These are phyloP conservation scores for Melaleuca quinquenervia DNA, from an alignment of 345 rosid species.

Conservation along the genomic window DNA sequence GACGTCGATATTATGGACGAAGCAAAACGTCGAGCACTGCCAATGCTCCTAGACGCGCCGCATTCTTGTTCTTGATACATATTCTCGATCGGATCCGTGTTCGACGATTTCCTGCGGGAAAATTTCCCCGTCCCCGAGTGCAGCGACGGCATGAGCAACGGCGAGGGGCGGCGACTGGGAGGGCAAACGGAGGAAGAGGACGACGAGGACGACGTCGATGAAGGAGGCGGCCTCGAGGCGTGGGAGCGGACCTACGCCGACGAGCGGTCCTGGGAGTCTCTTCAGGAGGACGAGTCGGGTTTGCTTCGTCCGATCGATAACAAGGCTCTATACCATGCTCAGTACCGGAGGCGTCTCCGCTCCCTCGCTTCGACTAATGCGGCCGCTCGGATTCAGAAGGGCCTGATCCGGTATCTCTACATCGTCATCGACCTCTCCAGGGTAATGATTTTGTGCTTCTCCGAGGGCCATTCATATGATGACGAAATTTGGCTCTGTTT, in stretches of 20 bases:
- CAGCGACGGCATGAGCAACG: constrained; percentile 25
- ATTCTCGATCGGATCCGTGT: neutral
- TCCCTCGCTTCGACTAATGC: constrained; percentile 44
- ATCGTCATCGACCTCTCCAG: constrained; percentile 75
- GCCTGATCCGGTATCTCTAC: constrained; percentile 84
- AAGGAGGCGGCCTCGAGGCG: constrained; percentile 46
- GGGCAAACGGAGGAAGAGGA: constrained; percentile 43
- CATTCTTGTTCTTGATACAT: neutral
- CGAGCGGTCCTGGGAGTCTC: constrained; percentile 79
- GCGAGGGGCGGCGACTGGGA: constrained; percentile 22
- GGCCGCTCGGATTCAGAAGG: constrained; percentile 76
- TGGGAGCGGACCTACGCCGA: constrained; percentile 78
- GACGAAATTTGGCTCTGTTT: neutral
- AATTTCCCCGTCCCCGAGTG: neutral
- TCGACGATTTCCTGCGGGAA: neutral
- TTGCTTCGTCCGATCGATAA: constrained; percentile 65
- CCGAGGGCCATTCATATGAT: neutral
- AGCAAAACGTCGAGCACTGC: neutral
- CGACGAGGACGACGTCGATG: constrained; percentile 51
- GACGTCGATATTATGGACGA: neutral
- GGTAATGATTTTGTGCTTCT: constrained; percentile 19
- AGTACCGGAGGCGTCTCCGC: constrained; percentile 62
- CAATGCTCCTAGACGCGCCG: neutral
- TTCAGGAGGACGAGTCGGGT: constrained; percentile 93
- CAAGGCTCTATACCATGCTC: constrained; percentile 55